A percentile compares a stretch with the other conserved stretches of the same genome.
Evolutionary conservation across 495 filamentous ascomycete species (phyloP).

Genomic region (Penicillium coffeae): DNA sequence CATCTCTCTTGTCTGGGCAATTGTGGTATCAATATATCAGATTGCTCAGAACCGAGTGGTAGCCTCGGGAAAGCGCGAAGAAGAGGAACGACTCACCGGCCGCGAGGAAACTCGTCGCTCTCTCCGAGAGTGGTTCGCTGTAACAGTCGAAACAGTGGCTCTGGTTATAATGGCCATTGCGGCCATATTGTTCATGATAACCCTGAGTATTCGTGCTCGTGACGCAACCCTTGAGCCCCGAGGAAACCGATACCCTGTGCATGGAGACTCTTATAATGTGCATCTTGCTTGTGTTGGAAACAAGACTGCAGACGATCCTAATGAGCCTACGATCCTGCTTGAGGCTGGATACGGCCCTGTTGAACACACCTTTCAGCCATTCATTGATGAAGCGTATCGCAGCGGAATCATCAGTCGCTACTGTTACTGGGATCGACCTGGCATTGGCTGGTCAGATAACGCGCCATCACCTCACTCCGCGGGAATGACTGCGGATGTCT

Average conservation of each 20-base stretch:
- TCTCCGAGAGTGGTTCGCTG: constrained; percentile 75
- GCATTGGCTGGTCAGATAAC: constrained; percentile 85
- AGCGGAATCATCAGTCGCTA: constrained; percentile 79
- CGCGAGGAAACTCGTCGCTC: constrained; percentile 82
- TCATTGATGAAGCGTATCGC: constrained; percentile 57
- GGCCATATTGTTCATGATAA: constrained; percentile 69
- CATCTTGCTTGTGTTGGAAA: constrained; percentile 83
- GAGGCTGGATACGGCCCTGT: constrained; percentile 77
- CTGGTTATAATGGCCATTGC: constrained; percentile 62
- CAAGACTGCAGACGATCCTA: constrained; percentile 39
- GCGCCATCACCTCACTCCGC: constrained; percentile 90
- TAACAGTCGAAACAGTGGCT: constrained; percentile 70
- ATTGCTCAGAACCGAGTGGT: constrained; percentile 67
- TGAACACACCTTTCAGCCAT: constrained; percentile 67
- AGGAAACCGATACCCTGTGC: constrained; percentile 72
- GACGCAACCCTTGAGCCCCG: constrained; percentile 68
- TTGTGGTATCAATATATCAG: constrained; percentile 59
- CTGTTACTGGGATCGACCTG: constrained; percentile 94
- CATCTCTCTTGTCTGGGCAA: constrained; percentile 74
- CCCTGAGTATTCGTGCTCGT: constrained; percentile 68
- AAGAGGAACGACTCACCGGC: constrained; percentile 89
- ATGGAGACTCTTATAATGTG: constrained; percentile 75
- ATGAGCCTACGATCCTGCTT: constrained; percentile 66
- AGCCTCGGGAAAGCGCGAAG: constrained; percentile 82
- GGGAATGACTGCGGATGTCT: constrained; percentile 79